These are phyloP conservation scores for Candida namnaoensis DNA, from an alignment of 805 yeast genomes.

Conservation along the genomic window DNA sequence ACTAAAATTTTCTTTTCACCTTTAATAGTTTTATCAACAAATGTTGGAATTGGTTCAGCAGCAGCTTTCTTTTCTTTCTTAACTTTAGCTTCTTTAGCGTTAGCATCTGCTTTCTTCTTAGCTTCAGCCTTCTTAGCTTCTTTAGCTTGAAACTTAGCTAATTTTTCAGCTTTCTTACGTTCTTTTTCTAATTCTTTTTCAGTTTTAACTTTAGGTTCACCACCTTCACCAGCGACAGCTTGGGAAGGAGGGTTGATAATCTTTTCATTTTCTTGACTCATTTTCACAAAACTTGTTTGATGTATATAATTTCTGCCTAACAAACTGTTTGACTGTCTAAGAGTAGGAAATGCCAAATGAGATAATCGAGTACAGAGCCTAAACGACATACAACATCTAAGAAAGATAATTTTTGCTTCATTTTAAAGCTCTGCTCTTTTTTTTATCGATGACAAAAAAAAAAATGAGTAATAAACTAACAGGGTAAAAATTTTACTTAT, in stretches of 20 bases:
- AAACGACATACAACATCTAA: conserved; percentile 6
- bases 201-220: conserved; percentile 44
- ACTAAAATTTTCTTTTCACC: conserved; percentile 89
- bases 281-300: neutral
- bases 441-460: no score
- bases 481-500: no score
- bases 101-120: conserved; percentile 26
- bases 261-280: conserved; percentile 7
- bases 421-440: no score
- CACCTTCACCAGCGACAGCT: conserved; percentile 19
- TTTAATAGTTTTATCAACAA: conserved; percentile 69
- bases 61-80: conserved; percentile 61
- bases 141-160: conserved; percentile 81
- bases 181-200: conserved; percentile 82
- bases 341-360: conserved; percentile 1
- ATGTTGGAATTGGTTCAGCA: conserved; percentile 74
- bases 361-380: conserved; percentile 1
- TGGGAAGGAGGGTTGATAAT: conserved; percentile 5
- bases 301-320: neutral
- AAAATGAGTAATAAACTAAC: no score
- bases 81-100: conserved; percentile 40
- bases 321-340: conserved; percentile 1
- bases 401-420: no score
- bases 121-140: conserved; percentile 64
- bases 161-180: conserved; percentile 79